Base-by-base conservation (phyloP, 352 stramenopile genomes). In the Phytophthora kernoviae region DNA sequence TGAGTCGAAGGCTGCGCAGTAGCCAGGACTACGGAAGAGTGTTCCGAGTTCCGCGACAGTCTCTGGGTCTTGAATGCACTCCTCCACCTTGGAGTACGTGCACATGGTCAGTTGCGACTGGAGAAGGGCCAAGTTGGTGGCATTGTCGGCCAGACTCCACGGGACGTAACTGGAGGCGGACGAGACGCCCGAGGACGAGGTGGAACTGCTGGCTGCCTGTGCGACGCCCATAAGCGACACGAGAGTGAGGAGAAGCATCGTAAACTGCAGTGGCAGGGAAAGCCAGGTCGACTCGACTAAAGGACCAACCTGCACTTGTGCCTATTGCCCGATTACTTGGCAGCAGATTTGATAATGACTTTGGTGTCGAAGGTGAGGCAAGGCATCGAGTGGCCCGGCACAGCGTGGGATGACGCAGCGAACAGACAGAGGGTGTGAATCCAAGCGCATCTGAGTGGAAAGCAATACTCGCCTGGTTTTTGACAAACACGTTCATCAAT, bases 51-150 rank as follows among this genome's bases (percentile, higher is more conserved):
- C 72, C 0, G 58, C 26, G 22, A 81, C 55, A 0, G 54, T 57
- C 42, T 56, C 62, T 0, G 74, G 70, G 42, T 84, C 58, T 37
- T 83, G 47, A 40, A 88, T 70, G 52, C 81, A 90, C 39, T 83
- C 60, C 17, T 80, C 55, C 40, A 69, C 74, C 26, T 85, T 85
- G 18, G 81, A 86, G 60, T 87, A 90, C 45, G 55, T 85, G 69
- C 81, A 90, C 65, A 66, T 77, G 44, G 72, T 75, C 8, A 87
- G 66, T 40, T 83, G 51, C n/a, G 56, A 40, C n/a, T 61, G 21
- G 36, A 81, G 46, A 15, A 58, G 17, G 17, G 58, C 62, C 17
- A 85, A 41, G 5, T 63, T 43, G 15, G 67, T 79, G 12, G 43
- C 56, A 20, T 83, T 85, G 34, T 81, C 71, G 1, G 71, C 65